Evolutionary conservation across 2,329 filamentous ascomycete species (phyloP).

Genomic region (Colletotrichum aenigma): DNA sequence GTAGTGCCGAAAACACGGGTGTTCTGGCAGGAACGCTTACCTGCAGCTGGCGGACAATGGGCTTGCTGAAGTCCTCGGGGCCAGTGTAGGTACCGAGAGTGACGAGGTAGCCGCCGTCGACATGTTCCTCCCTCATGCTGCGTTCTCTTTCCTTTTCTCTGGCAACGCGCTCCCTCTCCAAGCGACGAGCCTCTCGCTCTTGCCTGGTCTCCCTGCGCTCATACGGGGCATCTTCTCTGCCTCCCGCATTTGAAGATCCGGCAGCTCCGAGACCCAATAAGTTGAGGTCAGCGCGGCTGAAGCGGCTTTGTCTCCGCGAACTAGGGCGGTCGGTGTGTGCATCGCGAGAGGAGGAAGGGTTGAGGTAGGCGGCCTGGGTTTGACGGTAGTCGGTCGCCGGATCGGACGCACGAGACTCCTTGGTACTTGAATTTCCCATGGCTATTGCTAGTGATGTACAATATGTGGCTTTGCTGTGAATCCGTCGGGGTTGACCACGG

Average conservation of each 20-base stretch:
- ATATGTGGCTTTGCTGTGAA: background rate
- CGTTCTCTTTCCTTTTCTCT: conserved; percentile 85
- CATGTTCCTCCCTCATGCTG: conserved; percentile 88
- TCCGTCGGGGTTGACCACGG: background rate
- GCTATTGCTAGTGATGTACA: background rate
- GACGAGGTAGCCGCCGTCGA: conserved; percentile 93
- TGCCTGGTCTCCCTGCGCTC: conserved; percentile 86
- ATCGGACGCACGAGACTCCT: conserved; percentile 36
- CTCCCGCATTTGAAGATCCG: conserved; percentile 38
- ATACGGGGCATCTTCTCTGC: conserved; percentile 48
- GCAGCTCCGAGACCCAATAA: conserved; percentile 47
- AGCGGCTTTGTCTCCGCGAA: conserved; percentile 21
- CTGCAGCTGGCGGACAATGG: conserved; percentile 86
- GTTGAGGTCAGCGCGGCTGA: conserved; percentile 50
- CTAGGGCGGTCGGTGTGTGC: background rate
- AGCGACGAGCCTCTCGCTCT: conserved; percentile 84
- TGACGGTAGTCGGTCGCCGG: conserved; percentile 15
- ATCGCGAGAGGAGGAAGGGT: background rate
- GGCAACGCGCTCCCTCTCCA: conserved; percentile 79
- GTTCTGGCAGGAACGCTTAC: conserved; percentile 50
- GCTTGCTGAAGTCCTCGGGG: conserved; percentile 90
- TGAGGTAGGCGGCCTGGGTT: conserved; percentile 11
- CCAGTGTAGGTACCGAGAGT: conserved; percentile 94
- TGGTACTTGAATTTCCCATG: conserved; percentile 46
- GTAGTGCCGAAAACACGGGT: conserved; percentile 18